Evolutionary conservation across 768 basidiomycete genomes (phyloP), one percentile per base, ranked within the genome.

Genomic region (Xanthoconium stramineum): DNA sequence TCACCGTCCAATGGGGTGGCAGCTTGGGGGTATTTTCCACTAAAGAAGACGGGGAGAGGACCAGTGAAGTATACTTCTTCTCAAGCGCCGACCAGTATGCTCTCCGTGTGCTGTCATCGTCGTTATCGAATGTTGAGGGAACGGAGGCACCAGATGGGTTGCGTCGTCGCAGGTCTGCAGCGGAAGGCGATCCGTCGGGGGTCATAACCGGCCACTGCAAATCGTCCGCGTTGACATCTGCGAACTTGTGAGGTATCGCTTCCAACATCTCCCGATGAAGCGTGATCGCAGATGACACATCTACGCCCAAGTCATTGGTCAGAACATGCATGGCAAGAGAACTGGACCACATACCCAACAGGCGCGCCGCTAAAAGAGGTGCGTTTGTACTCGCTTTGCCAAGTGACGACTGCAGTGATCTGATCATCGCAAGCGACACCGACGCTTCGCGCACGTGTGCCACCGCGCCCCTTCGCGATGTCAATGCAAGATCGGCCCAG

Each of bases 221-320:
- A 65, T 96, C 93, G 59, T 94, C 88, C 15, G 60, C 61, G 4
- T 69, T 66, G 1, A 65, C 36, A 13, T 75, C 66, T 3, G 77
- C 74, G 55, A 89, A 83, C 67, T 97, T 97, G 65, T 83, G 72
- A 1, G 82, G 78, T 47, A 95, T 87, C 15, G 83, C 83, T 60
- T 96, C 94, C 15, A 94, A 69, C 77, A 98, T 83, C 66, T 98
- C 96, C 17, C 92, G 81, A 10, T 86, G 84, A 2, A 97, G 77
- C 0, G 92, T 93, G 44, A 94, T 81, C 6, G 90, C 82, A 0
- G 86, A 77, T 3, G 86, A 85, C 14, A 80, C 75, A 69, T 96
- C 95, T 96, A 60, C 10, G 47, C 17, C 17, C 19, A 4, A n/a
- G 13, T 24, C 7, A 13, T 9, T 12, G 1, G 13, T 42, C 17